Evolutionary conservation across 1,284 basidiomycete species (phyloP).

Genomic region (Inonotus obliquus): DNA sequence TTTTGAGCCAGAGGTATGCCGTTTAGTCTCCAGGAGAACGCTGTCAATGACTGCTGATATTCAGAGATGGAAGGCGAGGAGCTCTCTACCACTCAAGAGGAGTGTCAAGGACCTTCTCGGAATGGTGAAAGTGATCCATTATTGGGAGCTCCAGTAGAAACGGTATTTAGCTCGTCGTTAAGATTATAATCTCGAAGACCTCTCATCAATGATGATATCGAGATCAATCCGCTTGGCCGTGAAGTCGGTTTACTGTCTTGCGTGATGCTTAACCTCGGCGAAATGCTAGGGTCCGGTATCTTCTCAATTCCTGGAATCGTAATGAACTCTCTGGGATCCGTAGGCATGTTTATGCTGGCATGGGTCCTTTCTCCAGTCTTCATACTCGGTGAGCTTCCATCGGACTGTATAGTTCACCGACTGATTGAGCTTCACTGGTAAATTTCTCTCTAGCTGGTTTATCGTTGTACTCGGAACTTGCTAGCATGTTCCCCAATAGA

Average conservation of each 20-base stretch:
- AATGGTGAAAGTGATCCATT: slow-evolving; percentile 3
- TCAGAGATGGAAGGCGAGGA: not conserved
- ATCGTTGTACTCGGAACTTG: slow-evolving; percentile 27
- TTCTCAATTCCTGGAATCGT: slow-evolving; percentile 39
- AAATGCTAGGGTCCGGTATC: slow-evolving; percentile 41
- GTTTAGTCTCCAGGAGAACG: not conserved
- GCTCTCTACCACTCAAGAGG: not conserved
- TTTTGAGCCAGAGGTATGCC: no score
- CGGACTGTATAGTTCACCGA: not conserved
- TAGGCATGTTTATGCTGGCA: slow-evolving; percentile 39
- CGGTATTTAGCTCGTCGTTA: not conserved
- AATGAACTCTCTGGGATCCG: slow-evolving; percentile 37
- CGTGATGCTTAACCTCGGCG: slow-evolving; percentile 34
- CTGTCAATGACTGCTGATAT: not conserved
- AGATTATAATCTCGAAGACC: not conserved
- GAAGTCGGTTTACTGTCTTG: slow-evolving; percentile 38
- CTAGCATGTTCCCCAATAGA: slow-evolving; percentile 38
- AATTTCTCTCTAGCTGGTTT: slow-evolving; percentile 22
- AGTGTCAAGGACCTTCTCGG: not conserved
- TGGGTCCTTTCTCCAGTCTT: slow-evolving; percentile 40
- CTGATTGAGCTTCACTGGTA: not conserved
- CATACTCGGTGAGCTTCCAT: slow-evolving; percentile 27
- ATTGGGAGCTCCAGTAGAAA: slow-evolving; percentile 17
- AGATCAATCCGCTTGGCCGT: slow-evolving; percentile 38
- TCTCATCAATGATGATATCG: not conserved